Base-by-base conservation (phyloP, 257 asterid genomes). In the Nicotiana tabacum region DNA sequence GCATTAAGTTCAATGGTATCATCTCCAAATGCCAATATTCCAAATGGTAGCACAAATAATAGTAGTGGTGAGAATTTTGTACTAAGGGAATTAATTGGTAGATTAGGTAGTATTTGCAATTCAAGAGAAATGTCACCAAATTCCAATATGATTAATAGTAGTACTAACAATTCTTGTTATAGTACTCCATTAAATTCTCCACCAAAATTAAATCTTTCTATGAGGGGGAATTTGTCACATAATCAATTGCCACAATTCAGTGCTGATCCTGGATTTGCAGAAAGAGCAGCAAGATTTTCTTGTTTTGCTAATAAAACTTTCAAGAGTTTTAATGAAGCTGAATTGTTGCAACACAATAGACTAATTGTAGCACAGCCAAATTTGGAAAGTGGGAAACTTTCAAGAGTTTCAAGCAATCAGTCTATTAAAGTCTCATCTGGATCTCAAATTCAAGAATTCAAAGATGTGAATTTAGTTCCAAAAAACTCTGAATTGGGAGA, bases 1-100 rank as follows among this genome's bases (percentile, higher is more conserved):
- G 98, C 98, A 66, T 84, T 95, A 85, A 93, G 98, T 87, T 95
- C 99, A 6, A 93, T 93, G 95, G 99, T 93, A 5, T 95, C 99
- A 1, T 95, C 99, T 16, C 98, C 99, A 4, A 70, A 79, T 62
- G 84, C 89, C 58, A 84, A 82, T 55, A 78, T 78, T 57, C 79
- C 83, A 2, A 83, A 81, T 68, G 51, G 27, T 21, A 48, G 32
- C 6, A 46, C 46, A 16, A 78, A 33, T 46, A 2, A 9, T 48
- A 48, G 27, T 60, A 80, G 66, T 39, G 84, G 86, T 51, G 94
- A 91, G 21, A 87, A 83, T 66, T 81, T 89, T 83, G 95, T 90
- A 24, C 83, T 93, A 16, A 83, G 91, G 60, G 99, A 95, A 70
- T 90, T 95, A 5, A 92, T 93, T 32, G 99, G 98, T 12, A 85